phyloP scores from a whole-genome alignment of 2,329 filamentous ascomycete species.

The Sporothrix euskadiensis region DNA sequence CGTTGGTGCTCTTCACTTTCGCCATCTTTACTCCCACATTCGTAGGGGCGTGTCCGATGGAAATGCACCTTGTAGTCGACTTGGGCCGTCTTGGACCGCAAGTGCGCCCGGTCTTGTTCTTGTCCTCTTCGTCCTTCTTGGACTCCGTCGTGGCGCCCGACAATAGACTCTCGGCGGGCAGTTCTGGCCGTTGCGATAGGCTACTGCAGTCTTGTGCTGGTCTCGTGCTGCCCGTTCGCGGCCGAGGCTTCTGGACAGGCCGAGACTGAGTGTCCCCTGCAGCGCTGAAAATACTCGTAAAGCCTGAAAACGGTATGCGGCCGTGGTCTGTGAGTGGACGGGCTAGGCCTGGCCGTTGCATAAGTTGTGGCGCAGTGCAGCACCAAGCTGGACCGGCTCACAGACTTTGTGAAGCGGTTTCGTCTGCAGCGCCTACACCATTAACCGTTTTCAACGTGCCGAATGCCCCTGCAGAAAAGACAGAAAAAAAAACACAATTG shows the following conservation, averaged over 20 bases:
- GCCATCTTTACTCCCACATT: neutral
- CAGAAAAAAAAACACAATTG: neutral
- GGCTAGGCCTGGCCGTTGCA: neutral
- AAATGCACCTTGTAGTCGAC: neutral
- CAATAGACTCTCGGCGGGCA: neutral
- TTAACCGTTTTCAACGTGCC: neutral
- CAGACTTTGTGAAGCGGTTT: neutral
- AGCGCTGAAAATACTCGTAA: neutral
- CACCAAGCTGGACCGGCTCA: neutral
- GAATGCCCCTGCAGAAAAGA: too few relatives aligned
- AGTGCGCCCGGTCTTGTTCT: neutral
- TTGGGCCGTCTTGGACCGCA: neutral
- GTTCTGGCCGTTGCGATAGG: neutral
- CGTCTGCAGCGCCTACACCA: neutral
- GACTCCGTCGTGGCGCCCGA: neutral
- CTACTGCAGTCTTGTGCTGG: too few relatives aligned
- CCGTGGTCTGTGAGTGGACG: neutral
- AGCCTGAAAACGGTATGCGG: neutral
- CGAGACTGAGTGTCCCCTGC: neutral
- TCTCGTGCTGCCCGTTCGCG: neutral
- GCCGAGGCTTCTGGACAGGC: neutral
- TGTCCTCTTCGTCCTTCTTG: neutral
- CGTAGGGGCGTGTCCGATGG: neutral
- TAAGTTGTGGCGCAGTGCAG: constrained; percentile 11
- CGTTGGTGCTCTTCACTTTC: neutral